A percentile compares a stretch with the other conserved stretches of the same genome.
phyloP scores from a whole-genome alignment of 805 yeast genomes.

The Myxozyma sirexii region DNA sequence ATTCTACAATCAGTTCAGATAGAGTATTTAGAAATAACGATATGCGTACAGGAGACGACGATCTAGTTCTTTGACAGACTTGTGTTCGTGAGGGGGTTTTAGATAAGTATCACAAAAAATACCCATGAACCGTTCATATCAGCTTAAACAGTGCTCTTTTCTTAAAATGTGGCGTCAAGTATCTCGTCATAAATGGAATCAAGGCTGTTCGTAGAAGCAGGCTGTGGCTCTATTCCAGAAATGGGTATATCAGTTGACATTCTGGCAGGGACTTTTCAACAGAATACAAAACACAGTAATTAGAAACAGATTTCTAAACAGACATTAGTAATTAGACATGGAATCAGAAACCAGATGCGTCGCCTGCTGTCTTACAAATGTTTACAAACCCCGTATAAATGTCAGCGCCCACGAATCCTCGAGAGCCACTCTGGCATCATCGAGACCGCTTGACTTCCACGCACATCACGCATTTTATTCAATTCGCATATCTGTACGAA shows the following conservation, averaged over 20 bases:
- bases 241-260: too few relatives aligned
- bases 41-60: conserved; percentile 4
- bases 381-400: not conserved
- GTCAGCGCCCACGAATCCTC: not conserved
- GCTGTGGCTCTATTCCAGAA: too few relatives aligned
- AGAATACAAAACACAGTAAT: not conserved
- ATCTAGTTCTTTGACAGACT: conserved; percentile 16
- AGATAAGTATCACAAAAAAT: conserved; percentile 15
- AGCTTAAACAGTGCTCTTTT: not conserved
- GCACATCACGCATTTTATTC: not conserved
- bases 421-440: conserved; percentile 8
- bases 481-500: too few relatives aligned
- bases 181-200: too few relatives aligned
- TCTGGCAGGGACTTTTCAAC: too few relatives aligned
- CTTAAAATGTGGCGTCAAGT: too few relatives aligned
- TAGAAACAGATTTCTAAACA: too few relatives aligned
- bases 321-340: too few relatives aligned
- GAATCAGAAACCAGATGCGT: too few relatives aligned
- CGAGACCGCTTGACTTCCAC: not conserved
- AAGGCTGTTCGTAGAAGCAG: too few relatives aligned
- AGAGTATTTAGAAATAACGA: too few relatives aligned
- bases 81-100: conserved; percentile 11
- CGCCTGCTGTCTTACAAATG: not conserved
- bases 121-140: not conserved
- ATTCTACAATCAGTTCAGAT: too few relatives aligned